phyloP scores from a whole-genome alignment of 1,284 basidiomycete genomes.

The Wolfiporia cocos region DNA sequence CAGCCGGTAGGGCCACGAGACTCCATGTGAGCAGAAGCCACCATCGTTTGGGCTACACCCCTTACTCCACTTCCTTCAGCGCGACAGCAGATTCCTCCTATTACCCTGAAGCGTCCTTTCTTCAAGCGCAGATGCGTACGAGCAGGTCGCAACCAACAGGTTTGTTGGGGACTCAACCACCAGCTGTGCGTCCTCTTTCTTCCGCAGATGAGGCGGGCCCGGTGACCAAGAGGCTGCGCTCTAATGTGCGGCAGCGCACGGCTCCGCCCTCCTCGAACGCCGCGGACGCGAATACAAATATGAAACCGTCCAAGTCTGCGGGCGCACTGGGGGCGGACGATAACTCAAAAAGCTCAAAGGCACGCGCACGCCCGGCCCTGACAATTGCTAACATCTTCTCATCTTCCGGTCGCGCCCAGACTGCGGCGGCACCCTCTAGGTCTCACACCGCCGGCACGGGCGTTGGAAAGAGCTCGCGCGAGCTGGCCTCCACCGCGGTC shows the following conservation, averaged over 20 bases:
- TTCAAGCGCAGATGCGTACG: slow-evolving; percentile 34
- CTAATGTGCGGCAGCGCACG: slow-evolving; percentile 51
- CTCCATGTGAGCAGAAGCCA: slow-evolving; percentile 43
- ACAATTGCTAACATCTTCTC: slow-evolving; percentile 77
- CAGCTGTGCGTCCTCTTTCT: slow-evolving; percentile 60
- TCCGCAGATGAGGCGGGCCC: slow-evolving; percentile 77
- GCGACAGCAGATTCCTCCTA: slow-evolving; percentile 56
- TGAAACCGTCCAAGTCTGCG: slow-evolving; percentile 46
- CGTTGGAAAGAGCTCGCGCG: slow-evolving; percentile 39
- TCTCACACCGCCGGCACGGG: slow-evolving; percentile 30
- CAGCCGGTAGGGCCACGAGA: slow-evolving; percentile 46
- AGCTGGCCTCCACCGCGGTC: slow-evolving; percentile 30
- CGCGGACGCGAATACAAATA: slow-evolving; percentile 16
- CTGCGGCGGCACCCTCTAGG: slow-evolving; percentile 50
- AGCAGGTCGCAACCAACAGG: slow-evolving; percentile 26
- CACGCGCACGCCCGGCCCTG: slow-evolving; percentile 75
- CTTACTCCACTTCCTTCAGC: slow-evolving; percentile 29
- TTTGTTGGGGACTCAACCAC: slow-evolving; percentile 33
- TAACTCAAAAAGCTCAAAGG: slow-evolving; percentile 64
- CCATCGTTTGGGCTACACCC: neutral
- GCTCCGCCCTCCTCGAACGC: slow-evolving; percentile 26
- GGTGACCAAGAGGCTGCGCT: slow-evolving; percentile 66
- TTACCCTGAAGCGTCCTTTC: slow-evolving; percentile 54
- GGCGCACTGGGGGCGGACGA: slow-evolving; percentile 42
- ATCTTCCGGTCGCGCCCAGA: slow-evolving; percentile 70